Percentiles rank a stretch among this genome's conserved stretches.
These are phyloP conservation scores for Ganoderma lucidum DNA, from an alignment of 1,284 basidiomycete genomes.

Conservation along the genomic window DNA sequence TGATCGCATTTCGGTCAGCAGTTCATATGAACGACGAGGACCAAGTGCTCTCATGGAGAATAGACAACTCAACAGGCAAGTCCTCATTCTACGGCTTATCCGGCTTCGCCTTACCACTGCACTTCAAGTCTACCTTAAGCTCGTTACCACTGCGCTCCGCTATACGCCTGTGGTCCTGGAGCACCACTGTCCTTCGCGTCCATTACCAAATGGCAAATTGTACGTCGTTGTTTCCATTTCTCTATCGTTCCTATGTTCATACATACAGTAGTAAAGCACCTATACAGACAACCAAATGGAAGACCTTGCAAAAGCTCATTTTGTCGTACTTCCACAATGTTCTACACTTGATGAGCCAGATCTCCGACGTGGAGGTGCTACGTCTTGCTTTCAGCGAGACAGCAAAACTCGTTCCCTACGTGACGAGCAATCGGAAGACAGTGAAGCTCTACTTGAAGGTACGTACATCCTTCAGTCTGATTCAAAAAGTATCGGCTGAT, in stretches of 20 bases:
- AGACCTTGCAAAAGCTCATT: constrained; percentile 88
- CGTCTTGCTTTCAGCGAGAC: constrained; percentile 84
- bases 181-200: constrained; percentile 91
- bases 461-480: neutral
- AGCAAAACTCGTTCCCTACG: constrained; percentile 87
- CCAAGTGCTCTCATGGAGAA: constrained; percentile 79
- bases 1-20: constrained; percentile 91
- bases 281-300: constrained; percentile 76
- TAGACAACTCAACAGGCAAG: constrained; percentile 80
- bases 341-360: constrained; percentile 80
- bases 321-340: constrained; percentile 91
- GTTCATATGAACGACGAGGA: constrained; percentile 91
- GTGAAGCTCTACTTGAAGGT: constrained; percentile 84
- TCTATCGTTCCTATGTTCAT: neutral
- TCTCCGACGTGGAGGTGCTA: constrained; percentile 75
- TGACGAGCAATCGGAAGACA: constrained; percentile 84
- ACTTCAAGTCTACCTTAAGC: constrained; percentile 86
- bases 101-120: neutral
- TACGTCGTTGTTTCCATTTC: constrained; percentile 46
- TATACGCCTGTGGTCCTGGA: constrained; percentile 92
- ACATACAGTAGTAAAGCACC: constrained; percentile 71
- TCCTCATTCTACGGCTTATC: neutral
- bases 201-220: constrained; percentile 85
- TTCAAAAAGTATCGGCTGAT: too few species aligned
- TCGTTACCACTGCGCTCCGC: constrained; percentile 87